These are phyloP conservation scores for Rhizophagus sp. DNA, from an alignment of 192 early-diverging fungal species.

Conservation along the genomic window DNA sequence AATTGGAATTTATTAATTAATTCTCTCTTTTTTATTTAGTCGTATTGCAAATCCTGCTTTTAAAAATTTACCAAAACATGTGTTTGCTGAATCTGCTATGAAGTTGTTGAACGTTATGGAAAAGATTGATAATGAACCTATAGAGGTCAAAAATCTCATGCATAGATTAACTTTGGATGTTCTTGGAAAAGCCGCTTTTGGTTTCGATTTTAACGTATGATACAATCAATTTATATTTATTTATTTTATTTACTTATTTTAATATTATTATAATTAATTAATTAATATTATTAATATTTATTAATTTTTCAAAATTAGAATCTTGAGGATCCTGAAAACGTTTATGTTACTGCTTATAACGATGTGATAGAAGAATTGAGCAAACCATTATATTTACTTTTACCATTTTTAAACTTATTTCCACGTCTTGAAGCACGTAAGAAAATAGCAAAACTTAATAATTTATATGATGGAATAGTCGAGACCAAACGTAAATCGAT, in stretches of 20 bases:
- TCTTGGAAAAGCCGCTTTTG: neutral
- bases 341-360: too few species aligned
- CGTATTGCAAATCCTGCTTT: neutral
- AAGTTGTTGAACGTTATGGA: neutral
- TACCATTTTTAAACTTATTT: too few species aligned
- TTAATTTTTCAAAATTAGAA: too few species aligned
- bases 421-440: too few species aligned
- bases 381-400: too few species aligned
- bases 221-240: too few species aligned
- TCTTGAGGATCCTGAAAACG: too few species aligned
- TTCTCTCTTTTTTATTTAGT: neutral
- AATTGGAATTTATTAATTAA: neutral
- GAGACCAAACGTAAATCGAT: too few species aligned
- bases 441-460: neutral
- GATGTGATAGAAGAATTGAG: too few species aligned
- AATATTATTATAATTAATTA: neutral
- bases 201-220: constrained; percentile 1
- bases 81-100: neutral
- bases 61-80: neutral
- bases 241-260: too few species aligned
- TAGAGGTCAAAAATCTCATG: neutral
- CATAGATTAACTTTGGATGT: neutral
- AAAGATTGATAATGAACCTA: neutral
- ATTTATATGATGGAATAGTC: neutral
- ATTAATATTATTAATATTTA: too few species aligned